These are phyloP conservation scores for Magnaporthales sp. DNA, from an alignment of 2,329 filamentous ascomycete species.

Conservation along the genomic window DNA sequence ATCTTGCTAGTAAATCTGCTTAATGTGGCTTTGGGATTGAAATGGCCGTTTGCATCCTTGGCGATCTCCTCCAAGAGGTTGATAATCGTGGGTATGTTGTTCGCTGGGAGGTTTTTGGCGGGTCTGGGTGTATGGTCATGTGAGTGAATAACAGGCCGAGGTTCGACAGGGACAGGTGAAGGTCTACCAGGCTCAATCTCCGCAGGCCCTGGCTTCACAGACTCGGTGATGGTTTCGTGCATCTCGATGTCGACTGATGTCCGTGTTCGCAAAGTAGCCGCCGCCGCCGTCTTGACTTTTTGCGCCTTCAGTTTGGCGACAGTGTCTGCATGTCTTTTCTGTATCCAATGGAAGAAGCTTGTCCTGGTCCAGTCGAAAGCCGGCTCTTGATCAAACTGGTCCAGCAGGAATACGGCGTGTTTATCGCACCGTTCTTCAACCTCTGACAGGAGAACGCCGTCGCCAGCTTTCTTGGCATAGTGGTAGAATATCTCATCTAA, in stretches of 20 bases:
- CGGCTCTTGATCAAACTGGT: conserved; percentile 37
- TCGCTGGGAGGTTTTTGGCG: background rate
- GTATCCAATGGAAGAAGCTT: conserved; percentile 40
- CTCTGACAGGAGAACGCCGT: conserved; percentile 42
- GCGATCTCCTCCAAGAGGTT: conserved; percentile 20
- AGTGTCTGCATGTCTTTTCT: conserved; percentile 24
- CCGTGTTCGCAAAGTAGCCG: background rate
- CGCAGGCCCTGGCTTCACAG: no score
- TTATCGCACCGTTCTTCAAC: conserved; percentile 35
- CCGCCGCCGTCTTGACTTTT: conserved; percentile 1
- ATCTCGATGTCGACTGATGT: background rate
- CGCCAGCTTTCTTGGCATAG: conserved; percentile 43
- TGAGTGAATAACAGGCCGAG: background rate
- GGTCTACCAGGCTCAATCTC: background rate
- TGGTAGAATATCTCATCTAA: conserved; percentile 28
- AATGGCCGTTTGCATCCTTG: conserved; percentile 17
- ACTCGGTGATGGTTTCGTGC: background rate
- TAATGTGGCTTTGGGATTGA: conserved; percentile 13
- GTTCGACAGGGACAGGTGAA: background rate
- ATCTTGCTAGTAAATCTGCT: conserved; percentile 23
- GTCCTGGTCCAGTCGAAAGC: conserved; percentile 34
- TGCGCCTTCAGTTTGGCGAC: conserved; percentile 7
- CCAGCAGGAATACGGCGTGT: conserved; percentile 42
- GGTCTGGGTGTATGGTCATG: background rate
- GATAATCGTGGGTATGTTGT: background rate